A percentile compares a stretch with the other conserved stretches of the same genome.
Conservation (phyloP, 495 filamentous ascomycete species). For the Talaromyces liani region DNA sequence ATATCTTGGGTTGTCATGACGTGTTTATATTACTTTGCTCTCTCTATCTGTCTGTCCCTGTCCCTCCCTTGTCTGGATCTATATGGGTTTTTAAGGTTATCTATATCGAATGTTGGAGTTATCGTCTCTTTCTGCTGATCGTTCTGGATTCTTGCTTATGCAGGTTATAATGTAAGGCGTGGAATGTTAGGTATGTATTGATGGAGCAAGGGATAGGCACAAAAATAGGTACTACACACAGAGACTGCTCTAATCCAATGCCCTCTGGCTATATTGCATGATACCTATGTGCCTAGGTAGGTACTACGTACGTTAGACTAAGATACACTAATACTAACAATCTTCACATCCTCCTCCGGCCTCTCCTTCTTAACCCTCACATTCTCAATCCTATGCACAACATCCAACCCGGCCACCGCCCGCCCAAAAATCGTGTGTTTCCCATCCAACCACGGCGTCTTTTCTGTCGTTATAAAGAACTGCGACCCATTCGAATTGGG, state of each 20-base stretch:
- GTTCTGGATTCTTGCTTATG: not conserved
- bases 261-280: not conserved
- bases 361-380: conserved; percentile 87
- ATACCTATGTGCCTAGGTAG: too few species aligned
- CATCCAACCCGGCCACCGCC: conserved; percentile 80
- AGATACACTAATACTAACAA: conserved; percentile 67
- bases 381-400: conserved; percentile 97
- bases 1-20: not conserved
- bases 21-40: not conserved
- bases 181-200: not conserved
- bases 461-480: conserved; percentile 98
- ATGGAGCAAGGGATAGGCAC: not conserved
- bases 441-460: conserved; percentile 90
- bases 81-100: not conserved
- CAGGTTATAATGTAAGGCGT: not conserved
- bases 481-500: conserved; percentile 74
- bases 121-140: not conserved
- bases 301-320: conserved; percentile 4
- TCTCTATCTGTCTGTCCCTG: not conserved
- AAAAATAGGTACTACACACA: not conserved
- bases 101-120: not conserved
- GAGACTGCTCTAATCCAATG: not conserved
- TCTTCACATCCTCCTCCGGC: conserved; percentile 95
- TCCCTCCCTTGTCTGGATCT: not conserved
- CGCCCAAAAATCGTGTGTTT: conserved; percentile 97